Percentiles rank a stretch among this genome's conserved stretches.
Conservation (phyloP, 768 basidiomycete genomes). For the Podaxis sp. region DNA sequence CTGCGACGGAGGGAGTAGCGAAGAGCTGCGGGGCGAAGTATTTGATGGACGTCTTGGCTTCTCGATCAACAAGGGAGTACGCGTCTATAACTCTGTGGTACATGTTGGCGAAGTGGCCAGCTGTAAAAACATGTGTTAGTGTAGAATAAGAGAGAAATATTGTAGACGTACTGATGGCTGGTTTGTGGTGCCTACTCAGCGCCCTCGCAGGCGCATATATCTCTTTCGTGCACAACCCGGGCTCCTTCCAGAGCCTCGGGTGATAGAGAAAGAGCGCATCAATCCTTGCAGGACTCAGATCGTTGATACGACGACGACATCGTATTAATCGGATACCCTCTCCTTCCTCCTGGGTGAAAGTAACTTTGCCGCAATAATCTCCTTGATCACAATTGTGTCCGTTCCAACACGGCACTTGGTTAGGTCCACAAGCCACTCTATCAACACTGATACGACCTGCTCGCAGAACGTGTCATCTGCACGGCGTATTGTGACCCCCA, state of each 20-base stretch:
- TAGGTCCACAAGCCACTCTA: constrained; percentile 84
- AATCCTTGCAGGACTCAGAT: constrained; percentile 58
- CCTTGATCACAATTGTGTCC: constrained; percentile 67
- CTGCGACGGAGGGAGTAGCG: constrained; percentile 84
- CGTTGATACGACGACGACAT: constrained; percentile 39
- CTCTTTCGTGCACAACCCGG: constrained; percentile 77
- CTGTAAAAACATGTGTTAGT: constrained; percentile 34
- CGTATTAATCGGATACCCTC: constrained; percentile 20
- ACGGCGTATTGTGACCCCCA: constrained; percentile 86
- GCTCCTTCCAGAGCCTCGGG: constrained; percentile 82
- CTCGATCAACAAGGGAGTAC: constrained; percentile 89
- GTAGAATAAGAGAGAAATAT: background rate
- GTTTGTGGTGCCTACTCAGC: constrained; percentile 70
- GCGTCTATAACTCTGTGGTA: constrained; percentile 88
- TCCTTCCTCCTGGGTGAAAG: constrained; percentile 61
- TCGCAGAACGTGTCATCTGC: constrained; percentile 90
- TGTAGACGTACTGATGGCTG: constrained; percentile 66
- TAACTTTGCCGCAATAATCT: constrained; percentile 71
- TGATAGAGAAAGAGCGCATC: constrained; percentile 83
- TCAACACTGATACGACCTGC: constrained; percentile 77
- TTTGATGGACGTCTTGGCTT: constrained; percentile 93
- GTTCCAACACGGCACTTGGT: constrained; percentile 69
- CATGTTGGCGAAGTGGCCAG: constrained; percentile 79
- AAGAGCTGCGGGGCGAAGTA: constrained; percentile 93
- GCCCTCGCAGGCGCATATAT: constrained; percentile 76